These are phyloP conservation scores for Pestalotiopsis sp. DNA, from an alignment of 2,329 filamentous ascomycete species.

Conservation along the genomic window DNA sequence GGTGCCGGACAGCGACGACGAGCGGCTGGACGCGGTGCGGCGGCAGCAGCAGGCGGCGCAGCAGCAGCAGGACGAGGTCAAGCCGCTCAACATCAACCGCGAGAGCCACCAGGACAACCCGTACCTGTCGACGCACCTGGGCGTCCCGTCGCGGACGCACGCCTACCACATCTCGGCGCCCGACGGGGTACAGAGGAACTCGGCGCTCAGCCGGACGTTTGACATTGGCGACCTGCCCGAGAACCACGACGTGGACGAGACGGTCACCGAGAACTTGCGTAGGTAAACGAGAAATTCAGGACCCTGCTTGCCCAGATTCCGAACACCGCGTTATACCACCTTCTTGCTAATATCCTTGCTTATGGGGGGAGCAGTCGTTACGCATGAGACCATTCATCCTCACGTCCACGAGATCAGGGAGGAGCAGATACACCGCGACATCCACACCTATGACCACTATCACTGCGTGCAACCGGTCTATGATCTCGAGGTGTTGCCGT, in stretches of 20 bases:
- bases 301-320: neutral
- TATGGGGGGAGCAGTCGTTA: conserved; percentile 25
- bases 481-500: conserved; percentile 31
- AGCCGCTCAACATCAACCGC: neutral
- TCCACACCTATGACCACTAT: conserved; percentile 34
- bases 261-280: neutral
- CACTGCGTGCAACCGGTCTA: conserved; percentile 32
- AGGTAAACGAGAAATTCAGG: neutral
- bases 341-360: too few relatives aligned
- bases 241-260: neutral
- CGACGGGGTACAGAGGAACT: neutral
- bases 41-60: neutral
- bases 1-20: neutral
- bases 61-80: neutral
- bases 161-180: neutral
- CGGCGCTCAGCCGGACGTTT: neutral
- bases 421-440: conserved; percentile 32
- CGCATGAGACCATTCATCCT: conserved; percentile 30
- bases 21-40: neutral
- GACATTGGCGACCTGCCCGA: neutral
- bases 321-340: neutral
- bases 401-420: conserved; percentile 27
- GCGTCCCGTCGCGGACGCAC: neutral
- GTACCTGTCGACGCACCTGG: conserved; percentile 3
- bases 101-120: neutral